Evolutionary conservation across 73 alveolate species (phyloP), one percentile per base, ranked within the genome.

Genomic region (Uronychia setigera): DNA sequence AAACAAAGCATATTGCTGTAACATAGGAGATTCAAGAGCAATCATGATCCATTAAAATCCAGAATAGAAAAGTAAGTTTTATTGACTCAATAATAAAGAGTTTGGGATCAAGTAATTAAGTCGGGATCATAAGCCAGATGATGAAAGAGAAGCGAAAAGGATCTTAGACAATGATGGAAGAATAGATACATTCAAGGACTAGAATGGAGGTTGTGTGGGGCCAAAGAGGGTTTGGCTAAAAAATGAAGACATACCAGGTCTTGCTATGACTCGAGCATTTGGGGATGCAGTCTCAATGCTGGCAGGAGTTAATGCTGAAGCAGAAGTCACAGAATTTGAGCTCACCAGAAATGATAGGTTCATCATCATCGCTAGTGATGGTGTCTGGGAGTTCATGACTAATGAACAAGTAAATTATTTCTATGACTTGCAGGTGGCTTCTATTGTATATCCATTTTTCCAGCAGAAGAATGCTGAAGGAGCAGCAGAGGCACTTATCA

Each of bases 81-180:
- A 46, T 5, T n/a, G n/a, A n/a, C n/a, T n/a, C n/a, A 46, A 11
- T 5, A 46, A 5, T 46, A 11, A 11, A 46, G 67, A 46, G 19
- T 46, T 46, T 0, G 13, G 77, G 1, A 29, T 60, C 31, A 88
- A 84, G 30, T 75, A 85, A 29, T 31, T 88, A 29, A n/a, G 87
- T 33, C 78, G 96, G 35, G 99, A 96, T 78, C 99, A 96, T 82
- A 96, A 96, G 80, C 99, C 99, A 29, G 92, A 93, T 79, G 93
- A 92, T 34, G 96, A 95, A 26, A 94, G 90, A 29, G 99, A 96
- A 89, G 93, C 87, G 59, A 89, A 88, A 76, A 86, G 99, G 83
- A 96, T 96, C 31, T 58, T 92, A 19, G 59, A 75, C 30, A 94
- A 87, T 35, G 98, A 98, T 35, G 99, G 99, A 29, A 92, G 98